Conservation (phyloP, 768 basidiomycete species). For the Tephrocybe sp. region DNA sequence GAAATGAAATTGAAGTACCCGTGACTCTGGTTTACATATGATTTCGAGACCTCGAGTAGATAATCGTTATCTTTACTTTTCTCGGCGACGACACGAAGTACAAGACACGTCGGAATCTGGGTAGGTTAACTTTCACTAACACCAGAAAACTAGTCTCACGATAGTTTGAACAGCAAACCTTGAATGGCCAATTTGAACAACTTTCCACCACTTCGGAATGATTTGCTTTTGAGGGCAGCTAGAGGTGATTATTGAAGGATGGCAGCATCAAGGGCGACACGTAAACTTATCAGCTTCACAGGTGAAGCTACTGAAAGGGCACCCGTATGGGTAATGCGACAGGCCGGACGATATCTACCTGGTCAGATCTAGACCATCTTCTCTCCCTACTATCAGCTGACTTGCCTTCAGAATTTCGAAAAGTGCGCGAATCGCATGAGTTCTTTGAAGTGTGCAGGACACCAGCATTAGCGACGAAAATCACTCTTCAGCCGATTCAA, state of each 20-base stretch:
- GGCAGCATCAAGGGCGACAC: background rate
- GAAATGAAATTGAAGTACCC: background rate
- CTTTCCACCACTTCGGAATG: constrained; percentile 81
- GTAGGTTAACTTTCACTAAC: background rate
- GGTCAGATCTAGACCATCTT: constrained; percentile 43
- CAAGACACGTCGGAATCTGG: background rate
- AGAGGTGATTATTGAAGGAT: constrained; percentile 46
- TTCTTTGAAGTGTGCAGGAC: constrained; percentile 97
- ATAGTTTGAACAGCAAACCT: background rate
- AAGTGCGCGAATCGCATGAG: constrained; percentile 79
- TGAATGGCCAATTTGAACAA: constrained; percentile 30
- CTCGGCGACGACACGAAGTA: background rate
- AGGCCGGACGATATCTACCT: constrained; percentile 94
- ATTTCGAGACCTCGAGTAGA: constrained; percentile 1
- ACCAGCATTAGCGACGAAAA: constrained; percentile 81
- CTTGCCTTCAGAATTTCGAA: constrained; percentile 71
- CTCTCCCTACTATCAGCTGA: background rate
- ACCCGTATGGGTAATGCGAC: constrained; percentile 99
- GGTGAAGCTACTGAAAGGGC: constrained; percentile 87
- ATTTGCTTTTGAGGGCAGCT: constrained; percentile 86
- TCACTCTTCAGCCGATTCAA: constrained; percentile 93
- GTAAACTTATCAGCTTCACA: constrained; percentile 23
- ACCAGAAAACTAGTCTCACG: background rate
- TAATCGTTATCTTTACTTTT: constrained; percentile 13
- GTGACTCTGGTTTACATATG: background rate